Evolutionary conservation across 164 flowering plant species (phyloP).

Genomic region (Chimonanthus praecox): DNA sequence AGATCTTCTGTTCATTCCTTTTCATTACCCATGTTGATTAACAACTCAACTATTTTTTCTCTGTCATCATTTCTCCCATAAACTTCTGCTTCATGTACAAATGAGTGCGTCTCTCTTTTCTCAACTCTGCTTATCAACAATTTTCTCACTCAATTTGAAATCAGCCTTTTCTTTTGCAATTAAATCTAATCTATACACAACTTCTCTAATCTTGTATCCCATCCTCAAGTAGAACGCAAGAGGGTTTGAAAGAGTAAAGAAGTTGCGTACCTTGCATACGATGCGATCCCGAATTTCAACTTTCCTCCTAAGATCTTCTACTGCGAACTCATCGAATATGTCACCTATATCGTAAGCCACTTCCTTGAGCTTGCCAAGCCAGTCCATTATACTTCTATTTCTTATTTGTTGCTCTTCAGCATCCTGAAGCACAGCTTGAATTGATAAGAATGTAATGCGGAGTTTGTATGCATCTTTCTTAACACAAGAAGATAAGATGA

Average conservation of each 20-base stretch:
- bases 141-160: background rate
- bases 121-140: background rate
- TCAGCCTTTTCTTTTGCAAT: background rate
- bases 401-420: no score
- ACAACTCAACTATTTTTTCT: background rate
- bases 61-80: constrained; percentile 6
- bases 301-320: background rate
- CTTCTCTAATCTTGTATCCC: background rate
- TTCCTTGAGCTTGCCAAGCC: no score
- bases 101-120: background rate
- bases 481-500: no score
- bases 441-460: no score
- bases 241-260: background rate
- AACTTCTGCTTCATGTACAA: background rate
- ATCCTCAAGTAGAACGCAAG: background rate
- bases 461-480: no score
- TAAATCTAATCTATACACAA: background rate
- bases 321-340: constrained; percentile 3
- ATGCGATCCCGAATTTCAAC: background rate
- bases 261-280: background rate
- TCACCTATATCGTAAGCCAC: no score
- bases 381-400: no score
- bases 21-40: background rate
- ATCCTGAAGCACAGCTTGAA: no score
- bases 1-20: background rate